Evolutionary conservation across 257 asterid genomes (phyloP), one percentile per base, ranked within the genome.

Genomic region (Ehretia macrophylla): DNA sequence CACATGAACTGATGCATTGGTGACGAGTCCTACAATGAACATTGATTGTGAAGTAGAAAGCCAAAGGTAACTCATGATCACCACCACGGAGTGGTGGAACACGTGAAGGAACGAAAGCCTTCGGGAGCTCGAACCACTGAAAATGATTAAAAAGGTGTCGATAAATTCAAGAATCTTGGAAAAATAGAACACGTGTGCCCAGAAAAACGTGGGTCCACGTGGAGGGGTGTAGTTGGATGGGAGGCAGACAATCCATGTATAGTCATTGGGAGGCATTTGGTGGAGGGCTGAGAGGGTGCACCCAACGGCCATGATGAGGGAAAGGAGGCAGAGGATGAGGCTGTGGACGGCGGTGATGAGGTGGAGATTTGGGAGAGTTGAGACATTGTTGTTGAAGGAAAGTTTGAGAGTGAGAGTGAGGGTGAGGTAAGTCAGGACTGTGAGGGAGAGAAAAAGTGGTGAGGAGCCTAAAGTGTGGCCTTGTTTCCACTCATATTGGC

Each of bases 91-190:
- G 72, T 90, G 97, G 63, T 90, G 97, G 82, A 84, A 90, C 70
- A 90, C 96, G 75, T 90, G 97, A 74, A 90, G 88, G 84, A 90
- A 86, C 42, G 95, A 70, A 8, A 90, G 84, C 69, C 97, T 66
- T 17, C 87, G 71, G 0, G n/a, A n/a, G n/a, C 82, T 64, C 18
- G 94, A 73, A 18, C 75, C 85, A 38, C 87, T 66, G 42, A 76
- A 56, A 32, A 87, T 67, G 53, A 90, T 85, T 17, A 90, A 55
- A 8, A 81, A 70, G 8, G 97, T 90, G 70, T 90, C 97, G 8
- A 77, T 0, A 78, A 90, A 83, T 55, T 90, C 97, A 16, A 87
- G 85, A 59, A 85, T 75, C 67, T 87, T 90, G 53, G 96, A 87
- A 66, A 90, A 74, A 68, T 90, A 87, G 74, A 89, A 89, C 1